Base-by-base conservation (phyloP, 768 basidiomycete species). In the Chiua virens region DNA sequence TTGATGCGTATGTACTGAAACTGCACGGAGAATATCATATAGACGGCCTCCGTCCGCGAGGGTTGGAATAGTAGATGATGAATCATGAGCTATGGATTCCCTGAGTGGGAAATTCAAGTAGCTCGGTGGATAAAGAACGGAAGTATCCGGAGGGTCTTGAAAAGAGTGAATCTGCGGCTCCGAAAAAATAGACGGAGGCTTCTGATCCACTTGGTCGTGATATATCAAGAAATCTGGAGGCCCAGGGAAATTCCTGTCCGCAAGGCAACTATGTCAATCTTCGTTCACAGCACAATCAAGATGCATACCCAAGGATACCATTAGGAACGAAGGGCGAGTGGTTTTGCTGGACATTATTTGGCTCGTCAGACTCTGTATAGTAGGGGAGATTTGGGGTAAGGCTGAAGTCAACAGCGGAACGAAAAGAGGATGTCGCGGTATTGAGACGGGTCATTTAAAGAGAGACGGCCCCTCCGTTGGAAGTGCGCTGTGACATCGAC, bases 261-360 rank as follows among this genome's bases (percentile, higher is more conserved):
- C 5, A 18, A 38, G 11, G 21, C 1, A 23, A 27, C 36, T 18
- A 39, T 14, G 39, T 44, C n/a, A 11, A 17, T 37, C n/a, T 1
- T 7, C 8, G 37, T 20, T 35, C 20, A 17, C 14, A n/a, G 7
- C 7, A 11, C 3, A 47, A 38, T 42, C 5, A 7, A 8, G 9
- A 32, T 28, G 42, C 59, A 15, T 54, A 61, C 59, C 13, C 9
- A 3, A 5, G 3, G 42, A 18, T 13, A 42, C 8, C 5, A 48
- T 45, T 17, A 49, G 27, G 27, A 28, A 42, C 13, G 9, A n/a
- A 11, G 21, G 40, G 20, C 17, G 8, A 5, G 32, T 11, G 7
- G 27, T 20, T 22, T 38, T 55, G 53, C 18, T 8, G n/a, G 30
- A 7, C 17, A 23, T 8, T 4, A 37, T 20, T 20, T 18, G 45